phyloP scores from a whole-genome alignment of 148 eudicot species.

The Amaranthus cruentus region DNA sequence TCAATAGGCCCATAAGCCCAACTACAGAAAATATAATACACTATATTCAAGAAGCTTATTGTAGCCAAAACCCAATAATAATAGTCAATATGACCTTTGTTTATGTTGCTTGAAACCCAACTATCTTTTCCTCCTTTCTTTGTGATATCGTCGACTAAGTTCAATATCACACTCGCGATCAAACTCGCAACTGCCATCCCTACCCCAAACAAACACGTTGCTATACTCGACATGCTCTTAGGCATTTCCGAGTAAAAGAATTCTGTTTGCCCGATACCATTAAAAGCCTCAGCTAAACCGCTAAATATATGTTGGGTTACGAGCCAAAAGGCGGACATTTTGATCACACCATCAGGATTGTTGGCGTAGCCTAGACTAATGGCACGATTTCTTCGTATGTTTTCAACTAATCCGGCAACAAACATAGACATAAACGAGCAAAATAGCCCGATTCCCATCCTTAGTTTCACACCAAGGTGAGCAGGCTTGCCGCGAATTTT shows the following conservation, averaged over 20 bases:
- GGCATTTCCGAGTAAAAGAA: slow-evolving; percentile 83
- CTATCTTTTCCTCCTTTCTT: slow-evolving; percentile 47
- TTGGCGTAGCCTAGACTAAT: slow-evolving; percentile 35
- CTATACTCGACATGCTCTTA: slow-evolving; percentile 83
- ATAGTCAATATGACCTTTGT: slow-evolving; percentile 65
- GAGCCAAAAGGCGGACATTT: slow-evolving; percentile 82
- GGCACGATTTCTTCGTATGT: slow-evolving; percentile 43
- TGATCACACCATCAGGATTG: slow-evolving; percentile 31
- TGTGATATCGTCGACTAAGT: slow-evolving; percentile 33
- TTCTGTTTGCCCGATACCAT: slow-evolving; percentile 60
- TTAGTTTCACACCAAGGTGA: slow-evolving; percentile 42
- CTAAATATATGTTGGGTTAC: slow-evolving; percentile 39
- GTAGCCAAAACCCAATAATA: slow-evolving; percentile 69
- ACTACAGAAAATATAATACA: slow-evolving; percentile 51
- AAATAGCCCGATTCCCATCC: slow-evolving; percentile 77
- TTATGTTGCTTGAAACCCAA: slow-evolving; percentile 67
- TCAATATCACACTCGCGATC: slow-evolving; percentile 55
- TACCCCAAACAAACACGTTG: slow-evolving; percentile 41
- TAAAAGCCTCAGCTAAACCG: slow-evolving; percentile 81
- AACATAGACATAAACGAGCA: slow-evolving; percentile 49
- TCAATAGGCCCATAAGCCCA: slow-evolving; percentile 75
- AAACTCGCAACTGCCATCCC: slow-evolving; percentile 66
- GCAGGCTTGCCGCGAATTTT: slow-evolving; percentile 51
- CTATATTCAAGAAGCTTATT: slow-evolving; percentile 49
- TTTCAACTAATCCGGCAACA: slow-evolving; percentile 58